Conservation (phyloP, 2,329 filamentous ascomycete genomes). For the Laburnicola sp. region DNA sequence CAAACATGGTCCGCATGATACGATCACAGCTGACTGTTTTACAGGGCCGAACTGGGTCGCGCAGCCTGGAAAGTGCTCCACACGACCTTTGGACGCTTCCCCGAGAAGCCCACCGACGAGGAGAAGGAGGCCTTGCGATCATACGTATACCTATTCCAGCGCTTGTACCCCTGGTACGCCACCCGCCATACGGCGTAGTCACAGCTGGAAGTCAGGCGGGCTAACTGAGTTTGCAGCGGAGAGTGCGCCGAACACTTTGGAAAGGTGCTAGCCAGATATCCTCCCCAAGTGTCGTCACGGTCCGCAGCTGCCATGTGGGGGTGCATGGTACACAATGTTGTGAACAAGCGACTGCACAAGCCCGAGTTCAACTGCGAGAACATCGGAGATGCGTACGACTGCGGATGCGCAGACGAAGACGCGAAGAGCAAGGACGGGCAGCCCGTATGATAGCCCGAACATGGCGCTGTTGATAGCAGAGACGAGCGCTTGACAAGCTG, state of each 20-base stretch:
- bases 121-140: conserved; percentile 62
- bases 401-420: conserved; percentile 63
- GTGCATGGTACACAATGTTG: conserved; percentile 68
- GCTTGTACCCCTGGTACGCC: conserved; percentile 64
- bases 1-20: conserved; percentile 12
- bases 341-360: conserved; percentile 65
- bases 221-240: conserved; percentile 51
- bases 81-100: conserved; percentile 68
- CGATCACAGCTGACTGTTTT: conserved; percentile 25
- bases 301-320: conserved; percentile 67
- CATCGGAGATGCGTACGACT: conserved; percentile 69
- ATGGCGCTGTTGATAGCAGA: conserved; percentile 10
- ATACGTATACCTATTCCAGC: conserved; percentile 66
- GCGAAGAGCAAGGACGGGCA: conserved; percentile 27
- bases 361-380: conserved; percentile 65
- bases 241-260: conserved; percentile 68
- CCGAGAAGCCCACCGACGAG: conserved; percentile 63
- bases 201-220: conserved; percentile 23
- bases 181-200: conserved; percentile 17
- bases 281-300: conserved; percentile 65
- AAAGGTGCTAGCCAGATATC: conserved; percentile 62
- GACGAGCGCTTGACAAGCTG: conserved; percentile 2
- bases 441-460: conserved; percentile 14
- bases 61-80: conserved; percentile 69
- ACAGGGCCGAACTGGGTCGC: conserved; percentile 64